Base-by-base conservation (phyloP, 139 green algal species). In the Volvox africanus region DNA sequence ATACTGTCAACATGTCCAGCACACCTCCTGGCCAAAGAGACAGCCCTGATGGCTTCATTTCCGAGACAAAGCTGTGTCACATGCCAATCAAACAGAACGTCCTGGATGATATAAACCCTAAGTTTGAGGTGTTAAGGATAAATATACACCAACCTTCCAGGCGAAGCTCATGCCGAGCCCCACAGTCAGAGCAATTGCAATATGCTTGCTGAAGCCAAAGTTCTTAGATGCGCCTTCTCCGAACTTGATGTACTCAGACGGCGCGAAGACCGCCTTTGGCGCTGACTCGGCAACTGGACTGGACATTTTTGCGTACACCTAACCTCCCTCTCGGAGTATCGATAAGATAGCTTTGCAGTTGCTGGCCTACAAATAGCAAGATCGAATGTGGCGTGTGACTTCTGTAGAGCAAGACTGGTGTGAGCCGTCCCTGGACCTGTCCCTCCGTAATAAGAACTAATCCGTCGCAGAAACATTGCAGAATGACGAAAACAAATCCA, bases 111-210 rank as follows among this genome's bases (percentile, higher is more conserved):
- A n/a, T n/a, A n/a, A n/a, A n/a, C n/a, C n/a, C n/a, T n/a, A n/a
- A n/a, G n/a, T n/a, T n/a, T n/a, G n/a, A n/a, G n/a, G n/a, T n/a
- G n/a, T n/a, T n/a, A n/a, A n/a, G n/a, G n/a, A n/a, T n/a, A n/a
- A n/a, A n/a, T n/a, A n/a, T 55, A 78, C 12, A 69, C 82, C 24
- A 55, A 95, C 93, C 93, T 95, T 95, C 88, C 88, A 95, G 21
- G 81, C 61, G 24, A 95, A 68, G 84, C 90, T 88, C 35, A 90
- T 36, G 32, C 88, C 88, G 12, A 93, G 18, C 17, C 93, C 93
- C 14, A 93, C 2, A 1, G 90, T 93, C 35, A 88, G 32, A 20
- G 67, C 55, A 18, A 92, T 91, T 1, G n/a, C 24, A 3, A 93
- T 0, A 36, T 93, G 90, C 75, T 88, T 87, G 0, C 73, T 26